Percentiles rank a stretch among this genome's conserved stretches.
phyloP scores from a whole-genome alignment of 116 monocot species.

The Trichopus zeylanicus region DNA sequence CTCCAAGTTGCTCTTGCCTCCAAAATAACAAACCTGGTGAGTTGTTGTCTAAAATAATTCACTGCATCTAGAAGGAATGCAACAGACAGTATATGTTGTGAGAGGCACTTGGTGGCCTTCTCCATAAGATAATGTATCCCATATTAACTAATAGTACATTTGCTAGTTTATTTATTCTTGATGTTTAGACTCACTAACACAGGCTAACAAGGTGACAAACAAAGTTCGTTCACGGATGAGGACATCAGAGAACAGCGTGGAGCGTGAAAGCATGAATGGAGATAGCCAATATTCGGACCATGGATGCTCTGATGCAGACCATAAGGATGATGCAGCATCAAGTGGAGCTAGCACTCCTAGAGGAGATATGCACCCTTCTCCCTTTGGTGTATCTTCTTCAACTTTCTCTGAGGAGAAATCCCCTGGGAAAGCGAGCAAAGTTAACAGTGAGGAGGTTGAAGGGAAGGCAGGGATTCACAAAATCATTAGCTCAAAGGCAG shows the following conservation, averaged over 20 bases:
- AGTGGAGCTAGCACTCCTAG: conserved; percentile 76
- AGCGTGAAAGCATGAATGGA: conserved; percentile 36
- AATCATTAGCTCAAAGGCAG: conserved; percentile 72
- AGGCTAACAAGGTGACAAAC: conserved; percentile 81
- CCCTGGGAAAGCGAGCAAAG: conserved; percentile 33
- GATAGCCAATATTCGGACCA: conserved; percentile 51
- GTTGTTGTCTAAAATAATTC: conserved; percentile 6
- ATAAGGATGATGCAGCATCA: conserved; percentile 65
- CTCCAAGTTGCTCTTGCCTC: conserved; percentile 70
- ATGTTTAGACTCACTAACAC: conserved; percentile 21
- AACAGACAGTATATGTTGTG: not conserved
- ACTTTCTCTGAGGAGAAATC: conserved; percentile 32
- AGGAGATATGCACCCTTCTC: conserved; percentile 38
- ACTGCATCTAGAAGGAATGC: not conserved
- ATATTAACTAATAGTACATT: not conserved
- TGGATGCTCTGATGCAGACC: conserved; percentile 25
- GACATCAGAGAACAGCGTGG: conserved; percentile 30
- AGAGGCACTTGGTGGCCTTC: not conserved
- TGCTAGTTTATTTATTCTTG: conserved; percentile 17
- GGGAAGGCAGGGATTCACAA: conserved; percentile 61
- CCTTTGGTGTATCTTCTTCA: conserved; percentile 25
- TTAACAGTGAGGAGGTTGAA: conserved; percentile 38
- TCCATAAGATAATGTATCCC: not conserved
- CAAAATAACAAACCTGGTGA: conserved; percentile 87
- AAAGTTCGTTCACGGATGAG: conserved; percentile 76